These are phyloP conservation scores for Leishmania tarentolae DNA, from an alignment of 208 protist species.

Conservation along the genomic window DNA sequence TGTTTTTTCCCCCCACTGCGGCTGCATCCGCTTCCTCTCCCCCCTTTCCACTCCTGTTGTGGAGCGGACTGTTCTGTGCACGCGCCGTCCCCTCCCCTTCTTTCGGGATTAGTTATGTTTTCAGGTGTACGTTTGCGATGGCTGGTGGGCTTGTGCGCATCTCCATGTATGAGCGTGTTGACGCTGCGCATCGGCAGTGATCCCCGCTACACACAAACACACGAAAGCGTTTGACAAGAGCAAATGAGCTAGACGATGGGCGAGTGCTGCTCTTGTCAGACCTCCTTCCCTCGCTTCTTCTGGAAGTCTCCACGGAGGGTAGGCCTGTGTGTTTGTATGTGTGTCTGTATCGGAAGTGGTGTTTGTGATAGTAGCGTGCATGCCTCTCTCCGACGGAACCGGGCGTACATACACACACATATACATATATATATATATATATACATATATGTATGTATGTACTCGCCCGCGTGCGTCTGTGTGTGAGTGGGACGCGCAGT, in stretches of 20 bases:
- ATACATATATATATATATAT: background rate
- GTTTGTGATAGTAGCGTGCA: background rate
- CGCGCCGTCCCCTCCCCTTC: too few species aligned
- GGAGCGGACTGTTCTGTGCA: too few species aligned
- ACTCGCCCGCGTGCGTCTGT: conserved; percentile 3
- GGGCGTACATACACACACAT: background rate
- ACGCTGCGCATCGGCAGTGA: too few species aligned
- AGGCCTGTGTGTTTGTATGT: background rate
- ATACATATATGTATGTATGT: background rate
- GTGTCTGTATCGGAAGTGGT: background rate
- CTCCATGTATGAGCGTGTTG: background rate
- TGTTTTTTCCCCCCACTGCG: too few species aligned
- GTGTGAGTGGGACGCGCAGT: background rate
- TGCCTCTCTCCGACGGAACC: background rate
- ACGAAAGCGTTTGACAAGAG: background rate
- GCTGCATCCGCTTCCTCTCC: background rate
- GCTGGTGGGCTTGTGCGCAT: too few species aligned
- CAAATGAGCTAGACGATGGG: background rate
- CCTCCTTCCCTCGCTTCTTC: background rate
- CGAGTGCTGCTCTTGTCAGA: background rate
- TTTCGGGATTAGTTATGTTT: too few species aligned
- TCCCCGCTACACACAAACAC: background rate
- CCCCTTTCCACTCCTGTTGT: too few species aligned
- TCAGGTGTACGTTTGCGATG: too few species aligned
- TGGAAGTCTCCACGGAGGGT: background rate